Percentiles rank a stretch among this genome's conserved stretches.
Evolutionary conservation across 2,329 filamentous ascomycete species (phyloP).

Genomic region (Beauveria scarabaeidicola): DNA sequence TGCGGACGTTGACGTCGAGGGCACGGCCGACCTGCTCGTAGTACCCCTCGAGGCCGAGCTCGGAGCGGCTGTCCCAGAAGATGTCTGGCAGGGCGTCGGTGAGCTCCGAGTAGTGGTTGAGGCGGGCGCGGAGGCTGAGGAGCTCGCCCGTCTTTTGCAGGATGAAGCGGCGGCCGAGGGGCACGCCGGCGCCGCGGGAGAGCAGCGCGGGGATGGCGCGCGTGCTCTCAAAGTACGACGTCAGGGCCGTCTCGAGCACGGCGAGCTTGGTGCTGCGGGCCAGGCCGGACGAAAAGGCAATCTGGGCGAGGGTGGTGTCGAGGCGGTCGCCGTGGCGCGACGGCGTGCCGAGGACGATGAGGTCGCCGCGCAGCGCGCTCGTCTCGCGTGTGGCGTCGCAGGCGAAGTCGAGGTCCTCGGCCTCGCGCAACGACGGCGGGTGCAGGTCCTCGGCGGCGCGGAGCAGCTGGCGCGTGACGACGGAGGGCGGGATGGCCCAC

Average conservation of each 20-base stretch:
- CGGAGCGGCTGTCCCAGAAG: constrained; percentile 89
- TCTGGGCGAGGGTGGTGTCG: constrained; percentile 73
- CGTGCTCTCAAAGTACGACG: constrained; percentile 79
- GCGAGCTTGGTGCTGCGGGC: constrained; percentile 90
- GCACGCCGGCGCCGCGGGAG: constrained; percentile 47
- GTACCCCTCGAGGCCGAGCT: constrained; percentile 85
- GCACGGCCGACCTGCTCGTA: constrained; percentile 89
- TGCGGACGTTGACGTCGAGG: constrained; percentile 83
- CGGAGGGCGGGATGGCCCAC: constrained; percentile 75
- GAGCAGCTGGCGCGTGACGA: constrained; percentile 65
- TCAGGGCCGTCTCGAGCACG: constrained; percentile 76
- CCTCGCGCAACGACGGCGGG: constrained; percentile 57
- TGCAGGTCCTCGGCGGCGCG: constrained; percentile 71
- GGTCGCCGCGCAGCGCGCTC: constrained; percentile 75
- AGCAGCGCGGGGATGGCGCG: constrained; percentile 72
- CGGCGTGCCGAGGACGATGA: constrained; percentile 74
- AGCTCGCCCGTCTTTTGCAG: constrained; percentile 90
- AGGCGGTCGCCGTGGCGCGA: constrained; percentile 41
- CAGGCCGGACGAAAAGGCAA: constrained; percentile 91
- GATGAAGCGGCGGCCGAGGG: constrained; percentile 61
- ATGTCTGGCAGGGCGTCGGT: constrained; percentile 92
- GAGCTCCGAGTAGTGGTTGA: constrained; percentile 94
- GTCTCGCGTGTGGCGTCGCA: constrained; percentile 65
- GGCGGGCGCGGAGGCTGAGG: constrained; percentile 76
- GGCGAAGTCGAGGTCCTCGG: constrained; percentile 82